phyloP scores from a whole-genome alignment of 228 moss, liverwort and hornwort species.

The Sphagnum magellanicum region DNA sequence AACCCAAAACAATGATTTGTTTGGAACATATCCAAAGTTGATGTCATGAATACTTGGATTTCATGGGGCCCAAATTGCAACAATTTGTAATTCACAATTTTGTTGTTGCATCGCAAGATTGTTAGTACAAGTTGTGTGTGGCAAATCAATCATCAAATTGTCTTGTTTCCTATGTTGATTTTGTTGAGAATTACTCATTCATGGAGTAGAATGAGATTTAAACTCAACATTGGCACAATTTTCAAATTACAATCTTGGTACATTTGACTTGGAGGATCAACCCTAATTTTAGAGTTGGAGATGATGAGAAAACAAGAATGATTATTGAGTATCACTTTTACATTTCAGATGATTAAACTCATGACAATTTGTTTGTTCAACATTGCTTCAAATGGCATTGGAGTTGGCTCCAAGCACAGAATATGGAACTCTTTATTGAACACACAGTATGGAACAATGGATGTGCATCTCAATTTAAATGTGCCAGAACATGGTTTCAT shows the following conservation, averaged over 20 bases:
- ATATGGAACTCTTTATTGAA: background rate
- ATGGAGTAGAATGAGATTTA: background rate
- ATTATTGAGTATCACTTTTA: background rate
- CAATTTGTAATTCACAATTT: background rate
- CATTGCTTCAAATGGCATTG: background rate
- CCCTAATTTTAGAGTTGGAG: background rate
- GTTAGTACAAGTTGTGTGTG: background rate
- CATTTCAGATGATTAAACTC: no score
- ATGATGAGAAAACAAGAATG: background rate
- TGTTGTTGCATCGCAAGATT: no score
- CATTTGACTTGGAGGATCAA: background rate
- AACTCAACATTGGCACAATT: background rate
- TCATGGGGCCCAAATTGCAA: background rate
- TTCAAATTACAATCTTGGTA: no score
- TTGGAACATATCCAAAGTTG: background rate
- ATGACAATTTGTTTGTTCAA: background rate
- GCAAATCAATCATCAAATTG: background rate
- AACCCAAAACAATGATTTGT: background rate
- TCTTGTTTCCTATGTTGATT: background rate
- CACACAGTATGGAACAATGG: background rate
- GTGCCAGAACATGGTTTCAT: background rate
- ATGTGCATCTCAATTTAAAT: background rate
- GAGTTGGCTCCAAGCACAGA: background rate
- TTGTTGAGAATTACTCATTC: background rate
- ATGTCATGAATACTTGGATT: background rate